phyloP scores from a whole-genome alignment of 768 basidiomycete species.

The Auricularia sp. region DNA sequence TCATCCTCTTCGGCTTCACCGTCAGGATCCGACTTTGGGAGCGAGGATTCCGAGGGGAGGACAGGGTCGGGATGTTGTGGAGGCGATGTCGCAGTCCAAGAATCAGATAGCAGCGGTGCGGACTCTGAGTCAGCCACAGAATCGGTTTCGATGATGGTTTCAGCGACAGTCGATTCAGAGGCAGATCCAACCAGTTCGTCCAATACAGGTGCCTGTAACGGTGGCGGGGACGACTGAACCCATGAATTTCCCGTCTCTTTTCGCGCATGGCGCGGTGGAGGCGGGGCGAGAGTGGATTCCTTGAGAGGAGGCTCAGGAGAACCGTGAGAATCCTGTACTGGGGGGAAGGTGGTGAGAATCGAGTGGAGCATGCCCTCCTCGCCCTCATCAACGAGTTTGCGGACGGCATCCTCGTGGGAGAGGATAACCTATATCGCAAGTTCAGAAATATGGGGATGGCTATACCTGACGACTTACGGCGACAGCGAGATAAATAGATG shows the following conservation, averaged over 20 bases:
- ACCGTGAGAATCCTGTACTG: slow-evolving; percentile 7
- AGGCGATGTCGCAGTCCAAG: neutral
- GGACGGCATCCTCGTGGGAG: slow-evolving; percentile 57
- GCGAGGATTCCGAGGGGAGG: neutral
- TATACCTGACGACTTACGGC: slow-evolving; percentile 45
- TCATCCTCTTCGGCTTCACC: neutral
- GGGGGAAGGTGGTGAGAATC: slow-evolving; percentile 44
- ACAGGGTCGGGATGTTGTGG: neutral
- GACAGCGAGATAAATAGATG: slow-evolving; percentile 71
- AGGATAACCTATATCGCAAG: slow-evolving; percentile 50
- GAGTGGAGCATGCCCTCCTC: slow-evolving; percentile 65
- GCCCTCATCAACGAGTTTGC: slow-evolving; percentile 52
- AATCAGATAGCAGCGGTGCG: neutral
- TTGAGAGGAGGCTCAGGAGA: too few relatives aligned
- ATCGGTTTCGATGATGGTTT: neutral
- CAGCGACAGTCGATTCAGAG: neutral
- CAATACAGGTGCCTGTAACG: neutral
- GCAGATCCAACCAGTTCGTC: neutral
- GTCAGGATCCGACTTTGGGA: neutral
- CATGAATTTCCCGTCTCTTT: neutral
- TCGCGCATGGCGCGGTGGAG: neutral
- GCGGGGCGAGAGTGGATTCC: too few relatives aligned
- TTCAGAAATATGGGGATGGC: neutral
- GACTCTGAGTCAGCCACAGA: neutral
- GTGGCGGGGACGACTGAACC: neutral